phyloP scores from a whole-genome alignment of 768 basidiomycete genomes.

The Rhodocollybia butyracea region DNA sequence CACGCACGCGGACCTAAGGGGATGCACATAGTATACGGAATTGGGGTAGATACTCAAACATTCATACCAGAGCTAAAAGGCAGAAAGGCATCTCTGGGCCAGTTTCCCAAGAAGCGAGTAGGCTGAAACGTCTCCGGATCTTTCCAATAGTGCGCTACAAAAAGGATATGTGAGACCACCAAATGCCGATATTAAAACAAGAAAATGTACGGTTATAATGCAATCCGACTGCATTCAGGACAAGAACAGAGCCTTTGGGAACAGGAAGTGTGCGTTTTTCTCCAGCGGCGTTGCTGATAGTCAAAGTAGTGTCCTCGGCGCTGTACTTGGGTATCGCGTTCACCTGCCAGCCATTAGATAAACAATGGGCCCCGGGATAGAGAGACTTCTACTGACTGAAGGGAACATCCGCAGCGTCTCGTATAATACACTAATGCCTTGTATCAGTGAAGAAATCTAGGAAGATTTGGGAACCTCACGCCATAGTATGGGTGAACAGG shows the following conservation, averaged over 20 bases:
- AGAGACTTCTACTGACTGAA: conserved; percentile 29
- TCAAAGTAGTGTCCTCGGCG: conserved; percentile 42
- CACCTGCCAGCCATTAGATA: no score
- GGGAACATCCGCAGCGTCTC: conserved; percentile 50
- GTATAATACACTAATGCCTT: conserved; percentile 36
- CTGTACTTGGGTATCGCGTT: conserved; percentile 38
- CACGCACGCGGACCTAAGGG: conserved; percentile 37
- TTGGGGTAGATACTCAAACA: not conserved
- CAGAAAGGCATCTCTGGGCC: conserved; percentile 51
- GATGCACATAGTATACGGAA: not conserved
- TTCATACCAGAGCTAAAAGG: conserved; percentile 44
- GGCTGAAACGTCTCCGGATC: conserved; percentile 45
- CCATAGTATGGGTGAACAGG: conserved; percentile 33
- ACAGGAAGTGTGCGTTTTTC: conserved; percentile 35
- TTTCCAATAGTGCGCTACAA: conserved; percentile 51
- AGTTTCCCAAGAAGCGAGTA: conserved; percentile 39
- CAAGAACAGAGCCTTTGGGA: conserved; percentile 38
- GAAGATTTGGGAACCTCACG: conserved; percentile 20
- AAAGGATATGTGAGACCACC: no score
- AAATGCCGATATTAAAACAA: no score
- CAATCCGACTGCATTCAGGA: conserved; percentile 34
- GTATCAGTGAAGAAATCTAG: not conserved
- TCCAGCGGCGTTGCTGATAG: conserved; percentile 31
- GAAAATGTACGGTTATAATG: conserved; percentile 47
- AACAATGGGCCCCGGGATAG: no score